phyloP scores from a whole-genome alignment of 2,329 filamentous ascomycete species.

The Colletotrichum sidae region DNA sequence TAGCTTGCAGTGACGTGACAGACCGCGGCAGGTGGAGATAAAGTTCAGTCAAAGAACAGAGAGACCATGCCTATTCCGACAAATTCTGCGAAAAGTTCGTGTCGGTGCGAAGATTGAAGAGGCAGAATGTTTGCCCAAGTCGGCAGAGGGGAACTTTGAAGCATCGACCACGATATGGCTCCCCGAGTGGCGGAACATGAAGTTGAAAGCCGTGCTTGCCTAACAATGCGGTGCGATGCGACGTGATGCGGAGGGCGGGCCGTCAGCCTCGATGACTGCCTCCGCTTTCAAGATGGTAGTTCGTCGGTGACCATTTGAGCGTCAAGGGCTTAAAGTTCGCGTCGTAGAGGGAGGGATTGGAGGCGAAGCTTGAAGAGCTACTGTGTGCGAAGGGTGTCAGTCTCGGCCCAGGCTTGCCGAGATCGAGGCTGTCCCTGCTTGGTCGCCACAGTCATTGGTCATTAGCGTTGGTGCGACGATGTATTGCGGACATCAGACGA shows the following conservation, averaged over 20 bases:
- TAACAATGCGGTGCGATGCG: background rate
- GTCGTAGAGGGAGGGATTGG: background rate
- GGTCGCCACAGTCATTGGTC: background rate
- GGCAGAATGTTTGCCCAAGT: background rate
- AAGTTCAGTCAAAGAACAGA: constrained; percentile 13
- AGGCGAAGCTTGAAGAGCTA: constrained; percentile 10
- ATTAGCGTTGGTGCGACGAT: background rate
- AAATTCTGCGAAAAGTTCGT: constrained; percentile 19
- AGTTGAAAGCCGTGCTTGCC: background rate
- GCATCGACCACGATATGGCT: background rate
- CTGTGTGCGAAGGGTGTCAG: constrained; percentile 14
- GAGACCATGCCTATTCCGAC: constrained; percentile 10
- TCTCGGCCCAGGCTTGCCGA: constrained; percentile 20
- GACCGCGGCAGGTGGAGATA: background rate
- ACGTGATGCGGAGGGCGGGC: too few species aligned
- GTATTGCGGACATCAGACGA: constrained; percentile 1
- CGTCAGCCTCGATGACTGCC: too few species aligned
- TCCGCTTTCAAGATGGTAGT: too few species aligned
- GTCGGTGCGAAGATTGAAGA: constrained; percentile 2
- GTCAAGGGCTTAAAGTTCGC: background rate
- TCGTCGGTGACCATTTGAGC: background rate
- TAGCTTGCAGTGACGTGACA: background rate
- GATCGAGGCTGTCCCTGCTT: constrained; percentile 9
- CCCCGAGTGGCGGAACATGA: too few species aligned
- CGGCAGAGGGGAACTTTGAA: background rate